Evolutionary conservation across 129 eudicot species (phyloP), one percentile per base, ranked within the genome.

Genomic region (Cynara cardunculus): DNA sequence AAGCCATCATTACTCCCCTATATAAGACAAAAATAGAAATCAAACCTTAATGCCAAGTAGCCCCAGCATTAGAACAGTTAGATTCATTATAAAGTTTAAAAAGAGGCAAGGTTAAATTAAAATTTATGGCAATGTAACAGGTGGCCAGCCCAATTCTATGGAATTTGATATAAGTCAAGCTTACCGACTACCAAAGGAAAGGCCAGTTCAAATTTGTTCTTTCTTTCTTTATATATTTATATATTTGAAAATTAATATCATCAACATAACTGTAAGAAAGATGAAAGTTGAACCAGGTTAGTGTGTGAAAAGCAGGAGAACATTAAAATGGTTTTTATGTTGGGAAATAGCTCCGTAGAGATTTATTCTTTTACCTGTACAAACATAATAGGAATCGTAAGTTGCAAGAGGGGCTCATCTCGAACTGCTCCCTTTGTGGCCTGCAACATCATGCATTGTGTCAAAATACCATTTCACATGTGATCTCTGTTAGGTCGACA

Each of bases 1-100:
- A 88, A 83, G 35, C 35, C 77, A 84, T 94, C 98, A 87, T 91
- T 90, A 86, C 91, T 84, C 59, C 98, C 98, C 98, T 90, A 56
- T 81, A 78, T 44, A 31, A 76, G n/a, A 56, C 82, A 56, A 34
- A 26, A 34, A 71, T 56, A 61, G 30, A 82, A 69, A 25, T 12
- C 34, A 75, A 74, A 46, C 1, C 74, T 37, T 28, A 12, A 44
- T 44, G 25, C 66, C 24, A 75, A 71, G 74, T 73, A 35, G 67
- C 46, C 37, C 0, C 21, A 64, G 18, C 34, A 34, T 35, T n/a
- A 39, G 13, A 64, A 62, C 34, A 34, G 49, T 68, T 37, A 7
- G 28, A 74, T 67, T 77, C 13, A 19, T 1, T 56, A 27, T 28
- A 53, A 71, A 53, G n/a, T 16, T 61, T 44, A 41, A 25, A 30